Base-by-base conservation (phyloP, 495 filamentous ascomycete genomes). In the Elasticomyces elasticus region DNA sequence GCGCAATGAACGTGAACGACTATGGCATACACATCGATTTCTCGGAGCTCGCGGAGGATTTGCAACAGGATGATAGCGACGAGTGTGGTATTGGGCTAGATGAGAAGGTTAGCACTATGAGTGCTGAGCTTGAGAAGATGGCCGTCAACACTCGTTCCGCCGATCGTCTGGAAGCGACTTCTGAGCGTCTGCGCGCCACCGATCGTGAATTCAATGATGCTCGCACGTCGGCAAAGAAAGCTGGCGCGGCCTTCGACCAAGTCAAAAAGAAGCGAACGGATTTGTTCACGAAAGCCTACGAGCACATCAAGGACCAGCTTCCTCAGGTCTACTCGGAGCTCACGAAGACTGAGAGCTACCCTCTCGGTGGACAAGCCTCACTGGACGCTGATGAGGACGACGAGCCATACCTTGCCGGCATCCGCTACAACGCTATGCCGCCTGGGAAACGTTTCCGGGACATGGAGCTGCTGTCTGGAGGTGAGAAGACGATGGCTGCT, bases 371-470 rank as follows among this genome's bases (percentile, higher is more conserved):
- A 35, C 86, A 90, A 74, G 92, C 92, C 37, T 94, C 94, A 65
- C 82, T 99, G 37, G 94, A 96, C 62, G 87, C 89, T 64, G 87
- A 90, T 63, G 82, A 84, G 62, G 89, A 81, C 26, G 87, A 91
- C 61, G 84, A 87, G 62, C 94, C 92, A 0, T 97, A 95, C 70
- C 79, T 94, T 0, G 85, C 84, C 47, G 92, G 92, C 20, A 87
- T 99, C 71, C 94, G 94, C 60, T 99, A 97, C 70, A 88, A 96
- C 68, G 92, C 94, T 60, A 97, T 95, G 90, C 92, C 92, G 23
- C 92, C 92, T 7, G 80, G 95, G 52, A 99, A 99, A 73, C 89
- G 92, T 49, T 99, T 97, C 81, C 80, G 92, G 33, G 94, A 97
- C 69, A 97, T 99, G 92, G 92, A 97, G 69, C 91, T 95, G 65